Percentiles rank a stretch among this genome's conserved stretches.
phyloP scores from a whole-genome alignment of 495 filamentous ascomycete genomes.

The Neurospora sp. region DNA sequence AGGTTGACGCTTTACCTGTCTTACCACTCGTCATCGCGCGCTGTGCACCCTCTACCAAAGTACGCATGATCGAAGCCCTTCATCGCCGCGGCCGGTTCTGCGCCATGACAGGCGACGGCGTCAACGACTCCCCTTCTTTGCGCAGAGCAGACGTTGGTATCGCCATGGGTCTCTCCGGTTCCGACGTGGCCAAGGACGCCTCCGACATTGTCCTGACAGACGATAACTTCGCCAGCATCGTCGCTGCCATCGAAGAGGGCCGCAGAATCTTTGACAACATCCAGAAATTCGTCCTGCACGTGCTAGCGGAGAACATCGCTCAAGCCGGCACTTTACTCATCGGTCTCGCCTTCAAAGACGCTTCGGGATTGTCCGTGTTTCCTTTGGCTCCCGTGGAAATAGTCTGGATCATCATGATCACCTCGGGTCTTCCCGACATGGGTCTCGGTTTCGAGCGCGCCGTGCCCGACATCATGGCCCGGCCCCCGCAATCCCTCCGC shows the following conservation, averaged over 20 bases:
- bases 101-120: constrained; percentile 66
- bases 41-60: constrained; percentile 56
- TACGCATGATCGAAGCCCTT: constrained; percentile 57
- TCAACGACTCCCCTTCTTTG: constrained; percentile 74
- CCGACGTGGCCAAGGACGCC: constrained; percentile 80
- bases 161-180: constrained; percentile 74
- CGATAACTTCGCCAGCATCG: constrained; percentile 75
- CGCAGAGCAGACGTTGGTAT: constrained; percentile 68
- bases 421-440: constrained; percentile 63
- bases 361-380: constrained; percentile 54
- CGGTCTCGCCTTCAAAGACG: constrained; percentile 64
- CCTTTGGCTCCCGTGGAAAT: constrained; percentile 66
- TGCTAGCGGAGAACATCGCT: constrained; percentile 63
- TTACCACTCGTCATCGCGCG: constrained; percentile 56
- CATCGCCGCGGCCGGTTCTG: constrained; percentile 48
- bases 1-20: constrained; percentile 48
- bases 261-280: constrained; percentile 73
- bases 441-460: constrained; percentile 65
- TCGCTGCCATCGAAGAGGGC: constrained; percentile 63
- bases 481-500: constrained; percentile 54
- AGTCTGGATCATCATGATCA: constrained; percentile 71
- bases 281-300: constrained; percentile 70
- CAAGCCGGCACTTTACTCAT: constrained; percentile 63
- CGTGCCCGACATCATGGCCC: constrained; percentile 58
- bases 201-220: constrained; percentile 79